Evolutionary conservation across 495 filamentous ascomycete species (phyloP).

Genomic region (Monascus purpureus): DNA sequence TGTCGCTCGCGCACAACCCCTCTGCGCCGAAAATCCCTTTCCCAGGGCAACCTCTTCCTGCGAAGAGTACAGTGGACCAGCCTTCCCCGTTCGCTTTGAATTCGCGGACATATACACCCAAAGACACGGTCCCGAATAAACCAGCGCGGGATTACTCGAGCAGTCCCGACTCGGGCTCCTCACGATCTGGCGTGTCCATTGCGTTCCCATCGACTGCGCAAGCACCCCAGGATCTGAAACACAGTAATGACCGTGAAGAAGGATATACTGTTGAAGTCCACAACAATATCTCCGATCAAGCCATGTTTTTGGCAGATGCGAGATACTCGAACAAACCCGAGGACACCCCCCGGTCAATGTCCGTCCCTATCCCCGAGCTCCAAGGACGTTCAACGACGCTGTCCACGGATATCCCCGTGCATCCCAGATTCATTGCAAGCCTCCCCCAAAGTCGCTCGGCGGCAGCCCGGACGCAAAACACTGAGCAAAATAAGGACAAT

Average conservation of each 20-base stretch:
- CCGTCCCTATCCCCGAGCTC: conserved; percentile 53
- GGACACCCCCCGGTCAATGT: conserved; percentile 50
- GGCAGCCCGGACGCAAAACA: conserved; percentile 27
- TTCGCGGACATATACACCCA: too few relatives aligned
- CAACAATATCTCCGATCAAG: conserved; percentile 39
- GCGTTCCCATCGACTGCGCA: conserved; percentile 74
- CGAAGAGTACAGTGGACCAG: conserved; percentile 20
- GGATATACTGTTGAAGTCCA: conserved; percentile 43
- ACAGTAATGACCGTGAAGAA: conserved; percentile 41
- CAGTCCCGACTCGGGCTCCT: conserved; percentile 28
- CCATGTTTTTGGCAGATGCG: conserved; percentile 43
- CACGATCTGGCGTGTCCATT: conserved; percentile 28
- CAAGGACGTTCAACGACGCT: conserved; percentile 26
- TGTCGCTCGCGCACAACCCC: conserved; percentile 66
- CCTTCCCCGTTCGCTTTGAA: too few relatives aligned
- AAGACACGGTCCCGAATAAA: too few relatives aligned
- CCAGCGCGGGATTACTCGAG: conserved; percentile 32
- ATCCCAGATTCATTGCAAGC: conserved; percentile 42
- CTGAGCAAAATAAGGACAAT: conserved; percentile 10
- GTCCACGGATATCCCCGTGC: conserved; percentile 35
- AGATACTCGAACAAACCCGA: conserved; percentile 49
- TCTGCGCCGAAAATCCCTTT: conserved; percentile 68
- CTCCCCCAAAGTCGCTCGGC: conserved; percentile 37
- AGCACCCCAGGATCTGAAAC: conserved; percentile 69
- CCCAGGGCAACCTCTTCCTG: conserved; percentile 45